Conservation (phyloP, 2,329 filamentous ascomycete species). For the Aspergillus pseudoglaucus region DNA sequence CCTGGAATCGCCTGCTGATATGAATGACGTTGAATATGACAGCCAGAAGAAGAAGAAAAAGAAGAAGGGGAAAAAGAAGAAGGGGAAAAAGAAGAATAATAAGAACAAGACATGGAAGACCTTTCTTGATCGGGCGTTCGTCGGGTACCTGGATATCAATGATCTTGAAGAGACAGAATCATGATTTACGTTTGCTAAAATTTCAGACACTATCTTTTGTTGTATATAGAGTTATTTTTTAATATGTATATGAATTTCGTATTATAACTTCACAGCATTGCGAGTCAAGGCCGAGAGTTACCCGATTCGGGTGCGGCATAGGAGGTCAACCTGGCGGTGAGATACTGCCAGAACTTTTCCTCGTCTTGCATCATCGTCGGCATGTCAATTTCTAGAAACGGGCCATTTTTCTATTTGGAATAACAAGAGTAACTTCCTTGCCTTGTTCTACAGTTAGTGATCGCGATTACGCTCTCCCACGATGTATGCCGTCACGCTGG, state of each 20-base stretch:
- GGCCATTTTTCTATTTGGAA: too few relatives aligned
- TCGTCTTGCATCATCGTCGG: not conserved
- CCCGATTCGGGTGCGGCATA: not conserved
- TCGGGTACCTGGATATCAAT: conserved; percentile 61
- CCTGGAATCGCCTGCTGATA: conserved; percentile 22
- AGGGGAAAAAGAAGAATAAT: conserved; percentile 32
- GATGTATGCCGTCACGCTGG: conserved; percentile 20
- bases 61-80: conserved; percentile 35
- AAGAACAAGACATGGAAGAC: conserved; percentile 66
- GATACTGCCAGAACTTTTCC: not conserved
- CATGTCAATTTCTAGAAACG: too few relatives aligned
- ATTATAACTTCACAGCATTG: too few relatives aligned
- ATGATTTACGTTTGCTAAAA: conserved; percentile 6
- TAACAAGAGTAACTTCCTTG: too few relatives aligned
- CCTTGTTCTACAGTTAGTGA: not conserved
- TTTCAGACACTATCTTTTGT: not conserved
- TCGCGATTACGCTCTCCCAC: not conserved
- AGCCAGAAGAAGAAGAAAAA: conserved; percentile 46
- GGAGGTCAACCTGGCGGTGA: not conserved
- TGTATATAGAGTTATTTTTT: not conserved
- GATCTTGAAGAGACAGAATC: conserved; percentile 48
- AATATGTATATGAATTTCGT: not conserved
- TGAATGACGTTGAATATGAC: conserved; percentile 27
- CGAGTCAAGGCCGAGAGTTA: too few relatives aligned
- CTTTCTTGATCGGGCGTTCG: conserved; percentile 73